Conservation (phyloP, 768 basidiomycete species). For the Lactarius psammicola region DNA sequence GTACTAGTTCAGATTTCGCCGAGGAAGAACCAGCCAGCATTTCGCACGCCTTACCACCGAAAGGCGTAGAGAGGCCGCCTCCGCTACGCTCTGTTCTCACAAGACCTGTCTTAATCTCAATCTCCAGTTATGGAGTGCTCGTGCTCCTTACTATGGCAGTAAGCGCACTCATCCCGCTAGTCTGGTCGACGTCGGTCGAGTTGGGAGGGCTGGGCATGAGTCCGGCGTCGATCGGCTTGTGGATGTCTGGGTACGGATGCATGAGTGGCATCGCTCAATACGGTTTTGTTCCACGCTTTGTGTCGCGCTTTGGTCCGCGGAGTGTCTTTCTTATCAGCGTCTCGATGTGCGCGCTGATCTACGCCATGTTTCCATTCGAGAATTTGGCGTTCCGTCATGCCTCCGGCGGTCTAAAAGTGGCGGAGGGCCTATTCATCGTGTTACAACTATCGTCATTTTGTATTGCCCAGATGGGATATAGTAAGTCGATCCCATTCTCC, state of each 20-base stretch:
- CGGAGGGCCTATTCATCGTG: neutral
- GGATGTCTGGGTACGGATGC: conserved; percentile 39
- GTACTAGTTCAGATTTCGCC: no score
- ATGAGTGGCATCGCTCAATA: conserved; percentile 41
- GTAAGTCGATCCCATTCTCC: neutral
- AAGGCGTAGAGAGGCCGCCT: conserved; percentile 13
- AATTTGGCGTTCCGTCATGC: neutral
- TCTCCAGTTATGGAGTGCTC: conserved; percentile 44
- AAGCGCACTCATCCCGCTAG: conserved; percentile 44
- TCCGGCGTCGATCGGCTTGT: conserved; percentile 40
- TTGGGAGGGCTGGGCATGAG: conserved; percentile 35
- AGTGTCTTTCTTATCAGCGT: conserved; percentile 33
- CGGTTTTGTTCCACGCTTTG: conserved; percentile 38
- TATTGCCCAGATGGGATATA: neutral
- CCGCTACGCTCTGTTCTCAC: conserved; percentile 35
- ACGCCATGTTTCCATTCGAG: conserved; percentile 33
- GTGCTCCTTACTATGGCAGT: conserved; percentile 43
- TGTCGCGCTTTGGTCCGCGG: conserved; percentile 39
- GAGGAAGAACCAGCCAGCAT: neutral
- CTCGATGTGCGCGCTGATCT: conserved; percentile 30
- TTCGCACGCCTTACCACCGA: neutral
- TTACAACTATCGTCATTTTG: neutral
- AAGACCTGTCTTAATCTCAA: conserved; percentile 39
- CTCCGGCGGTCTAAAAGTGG: neutral
- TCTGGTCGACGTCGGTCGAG: conserved; percentile 38